Conservation (phyloP, 257 asterid species). For the Craterostigma plantagineum region DNA sequence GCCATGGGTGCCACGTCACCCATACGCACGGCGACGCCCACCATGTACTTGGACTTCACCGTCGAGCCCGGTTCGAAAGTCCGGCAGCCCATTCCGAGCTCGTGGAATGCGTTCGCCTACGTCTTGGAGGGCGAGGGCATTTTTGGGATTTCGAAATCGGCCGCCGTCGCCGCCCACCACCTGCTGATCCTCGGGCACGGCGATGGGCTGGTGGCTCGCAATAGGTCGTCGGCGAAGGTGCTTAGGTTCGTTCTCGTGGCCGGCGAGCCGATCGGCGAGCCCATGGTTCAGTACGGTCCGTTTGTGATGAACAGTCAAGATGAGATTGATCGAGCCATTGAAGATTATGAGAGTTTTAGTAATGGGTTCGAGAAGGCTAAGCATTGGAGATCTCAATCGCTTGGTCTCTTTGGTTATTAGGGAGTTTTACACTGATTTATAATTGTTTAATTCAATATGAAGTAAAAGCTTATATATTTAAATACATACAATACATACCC, state of each 20-base stretch:
- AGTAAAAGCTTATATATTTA: too few relatives aligned
- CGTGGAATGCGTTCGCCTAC: constrained; percentile 78
- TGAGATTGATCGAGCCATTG: constrained; percentile 54
- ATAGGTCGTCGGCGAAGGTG: constrained; percentile 33
- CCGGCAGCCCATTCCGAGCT: constrained; percentile 37
- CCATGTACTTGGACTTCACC: constrained; percentile 75
- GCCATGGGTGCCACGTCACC: constrained; percentile 49
- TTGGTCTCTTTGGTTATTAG: too few relatives aligned
- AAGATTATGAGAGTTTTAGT: constrained; percentile 45
- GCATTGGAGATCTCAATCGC: constrained; percentile 44
- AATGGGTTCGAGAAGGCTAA: constrained; percentile 85
- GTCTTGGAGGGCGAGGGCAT: constrained; percentile 68
- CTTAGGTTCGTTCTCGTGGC: constrained; percentile 50
- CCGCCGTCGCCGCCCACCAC: constrained; percentile 37
- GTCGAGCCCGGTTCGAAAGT: constrained; percentile 44
- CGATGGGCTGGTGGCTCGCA: constrained; percentile 54
- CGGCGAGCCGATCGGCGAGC: constrained; percentile 74
- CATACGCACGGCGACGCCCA: constrained; percentile 59
- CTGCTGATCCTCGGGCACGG: constrained; percentile 49
- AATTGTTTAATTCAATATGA: too few relatives aligned
- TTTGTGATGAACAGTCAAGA: constrained; percentile 78
- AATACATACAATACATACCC: too few relatives aligned
- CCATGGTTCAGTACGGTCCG: constrained; percentile 76
- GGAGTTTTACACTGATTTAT: too few relatives aligned
- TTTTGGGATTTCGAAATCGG: constrained; percentile 23